A percentile compares a stretch with the other conserved stretches of the same genome.
Conservation (phyloP, 495 filamentous ascomycete species). For the Evansstolkia leycettana region DNA sequence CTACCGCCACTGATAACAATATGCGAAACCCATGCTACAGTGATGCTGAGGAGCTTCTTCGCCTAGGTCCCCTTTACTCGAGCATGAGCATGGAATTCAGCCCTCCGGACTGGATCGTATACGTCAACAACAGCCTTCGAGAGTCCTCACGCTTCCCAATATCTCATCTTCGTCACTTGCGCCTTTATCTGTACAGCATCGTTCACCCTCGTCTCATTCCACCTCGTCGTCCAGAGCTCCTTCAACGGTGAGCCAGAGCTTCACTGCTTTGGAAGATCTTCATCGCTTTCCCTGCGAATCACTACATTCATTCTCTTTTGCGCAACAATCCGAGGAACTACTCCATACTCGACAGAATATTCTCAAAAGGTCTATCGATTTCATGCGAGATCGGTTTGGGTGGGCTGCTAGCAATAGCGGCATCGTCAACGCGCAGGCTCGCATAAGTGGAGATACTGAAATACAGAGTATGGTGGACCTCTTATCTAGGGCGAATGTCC, state of each 20-base stretch:
- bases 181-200: conserved; percentile 36
- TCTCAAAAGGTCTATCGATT: conserved; percentile 87
- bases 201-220: conserved; percentile 45
- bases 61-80: conserved; percentile 43
- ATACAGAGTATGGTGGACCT: conserved; percentile 86
- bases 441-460: conserved; percentile 70
- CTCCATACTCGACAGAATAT: conserved; percentile 88
- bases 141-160: conserved; percentile 53
- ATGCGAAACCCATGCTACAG: neutral
- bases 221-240: conserved; percentile 40
- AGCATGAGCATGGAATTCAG: conserved; percentile 49
- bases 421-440: conserved; percentile 70
- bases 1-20: conserved; percentile 2
- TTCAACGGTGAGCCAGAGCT: conserved; percentile 47
- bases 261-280: conserved; percentile 75
- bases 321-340: conserved; percentile 85
- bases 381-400: conserved; percentile 88
- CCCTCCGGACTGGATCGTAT: conserved; percentile 82
- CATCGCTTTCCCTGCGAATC: conserved; percentile 90
- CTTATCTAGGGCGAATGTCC: conserved; percentile 62
- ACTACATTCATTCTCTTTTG: conserved; percentile 96
- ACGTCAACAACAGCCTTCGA: conserved; percentile 64
- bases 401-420: conserved; percentile 56
- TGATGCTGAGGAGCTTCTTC: neutral
- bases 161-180: conserved; percentile 51